These are phyloP conservation scores for Tuber brumale DNA, from an alignment of 495 filamentous ascomycete genomes.

Conservation along the genomic window DNA sequence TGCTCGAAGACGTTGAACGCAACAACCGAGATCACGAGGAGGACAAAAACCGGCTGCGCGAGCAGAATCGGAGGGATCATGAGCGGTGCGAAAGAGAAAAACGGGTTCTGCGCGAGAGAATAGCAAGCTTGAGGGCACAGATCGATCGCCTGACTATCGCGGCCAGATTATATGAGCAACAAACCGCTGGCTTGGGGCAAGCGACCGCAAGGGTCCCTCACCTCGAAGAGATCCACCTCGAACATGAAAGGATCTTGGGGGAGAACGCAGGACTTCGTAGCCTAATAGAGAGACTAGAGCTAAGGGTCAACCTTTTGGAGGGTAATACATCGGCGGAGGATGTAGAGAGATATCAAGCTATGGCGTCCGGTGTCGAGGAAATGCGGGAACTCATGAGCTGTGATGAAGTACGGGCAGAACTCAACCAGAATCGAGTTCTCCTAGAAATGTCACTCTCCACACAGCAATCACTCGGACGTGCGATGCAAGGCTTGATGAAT, in stretches of 20 bases:
- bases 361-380: background rate
- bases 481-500: background rate
- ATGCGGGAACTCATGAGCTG: background rate
- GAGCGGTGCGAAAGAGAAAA: slow-evolving; percentile 4
- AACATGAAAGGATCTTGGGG: background rate
- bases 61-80: background rate
- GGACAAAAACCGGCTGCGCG: background rate
- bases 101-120: background rate
- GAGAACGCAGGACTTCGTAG: background rate
- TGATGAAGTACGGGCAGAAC: background rate
- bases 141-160: background rate
- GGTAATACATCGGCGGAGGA: background rate
- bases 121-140: background rate
- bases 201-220: background rate
- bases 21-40: slow-evolving; percentile 1
- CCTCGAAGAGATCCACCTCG: background rate
- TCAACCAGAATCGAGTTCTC: background rate
- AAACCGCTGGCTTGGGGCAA: background rate
- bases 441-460: background rate
- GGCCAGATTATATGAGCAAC: background rate
- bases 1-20: background rate
- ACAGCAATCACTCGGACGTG: background rate
- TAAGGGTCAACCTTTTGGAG: background rate
- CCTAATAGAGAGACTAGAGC: background rate
- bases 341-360: background rate